These are phyloP conservation scores for Pezizomycotina sp. DNA, from an alignment of 2,329 filamentous ascomycete genomes.

Conservation along the genomic window DNA sequence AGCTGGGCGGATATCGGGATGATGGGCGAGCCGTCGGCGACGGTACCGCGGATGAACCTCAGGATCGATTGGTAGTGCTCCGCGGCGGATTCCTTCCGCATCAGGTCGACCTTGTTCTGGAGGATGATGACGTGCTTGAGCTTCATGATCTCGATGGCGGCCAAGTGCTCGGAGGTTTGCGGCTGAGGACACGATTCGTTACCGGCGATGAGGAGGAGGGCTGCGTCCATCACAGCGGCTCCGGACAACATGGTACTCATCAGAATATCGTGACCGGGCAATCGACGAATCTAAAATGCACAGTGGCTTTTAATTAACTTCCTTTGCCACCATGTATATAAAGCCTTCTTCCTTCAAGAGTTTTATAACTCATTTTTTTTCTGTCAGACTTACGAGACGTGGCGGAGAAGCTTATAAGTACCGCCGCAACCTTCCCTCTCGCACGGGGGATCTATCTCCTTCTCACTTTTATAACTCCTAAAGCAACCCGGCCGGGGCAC, in stretches of 20 bases:
- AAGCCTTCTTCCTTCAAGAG: too few species aligned
- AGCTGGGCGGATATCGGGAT: conserved; percentile 95
- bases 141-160: conserved; percentile 99
- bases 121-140: conserved; percentile 98
- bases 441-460: conserved; percentile 92
- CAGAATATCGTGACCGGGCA: conserved; percentile 99
- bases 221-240: conserved; percentile 98
- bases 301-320: neutral
- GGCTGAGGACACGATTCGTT: conserved; percentile 98
- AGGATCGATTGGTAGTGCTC: conserved; percentile 93
- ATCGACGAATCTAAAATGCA: conserved; percentile 61
- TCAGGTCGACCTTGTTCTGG: conserved; percentile 98
- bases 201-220: conserved; percentile 85
- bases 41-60: conserved; percentile 95
- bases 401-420: conserved; percentile 72
- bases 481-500: conserved; percentile 93
- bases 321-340: too few species aligned
- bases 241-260: conserved; percentile 99
- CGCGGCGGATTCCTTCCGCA: conserved; percentile 86
- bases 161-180: conserved; percentile 95
- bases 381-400: conserved; percentile 64
- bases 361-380: too few species aligned
- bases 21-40: conserved; percentile 84
- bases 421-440: conserved; percentile 83
- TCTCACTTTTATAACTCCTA: conserved; percentile 94